phyloP scores from a whole-genome alignment of 2,329 filamentous ascomycete species.

The Venturia aucupariae region DNA sequence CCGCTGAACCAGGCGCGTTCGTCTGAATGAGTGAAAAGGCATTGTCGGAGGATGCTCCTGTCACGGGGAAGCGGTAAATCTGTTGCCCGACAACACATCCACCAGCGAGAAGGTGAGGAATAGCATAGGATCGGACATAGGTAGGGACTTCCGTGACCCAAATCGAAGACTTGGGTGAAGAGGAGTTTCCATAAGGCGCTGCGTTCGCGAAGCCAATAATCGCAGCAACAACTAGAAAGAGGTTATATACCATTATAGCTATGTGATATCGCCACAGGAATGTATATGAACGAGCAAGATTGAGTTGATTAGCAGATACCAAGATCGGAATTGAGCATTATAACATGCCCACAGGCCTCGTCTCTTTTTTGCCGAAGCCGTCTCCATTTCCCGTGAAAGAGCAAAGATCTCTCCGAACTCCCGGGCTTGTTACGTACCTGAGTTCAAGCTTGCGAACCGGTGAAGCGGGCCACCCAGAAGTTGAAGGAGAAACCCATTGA shows the following conservation, averaged over 20 bases:
- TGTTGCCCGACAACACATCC: neutral
- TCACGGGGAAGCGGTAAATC: constrained; percentile 7
- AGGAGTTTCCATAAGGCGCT: neutral
- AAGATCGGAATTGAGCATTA: neutral
- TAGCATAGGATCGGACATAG: constrained; percentile 2
- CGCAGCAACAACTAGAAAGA: neutral
- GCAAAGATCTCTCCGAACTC: neutral
- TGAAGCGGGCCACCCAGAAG: neutral
- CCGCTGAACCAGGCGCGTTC: constrained; percentile 26
- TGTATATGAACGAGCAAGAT: neutral
- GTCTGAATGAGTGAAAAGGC: constrained; percentile 5
- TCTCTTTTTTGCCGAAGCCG: neutral
- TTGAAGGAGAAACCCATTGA: neutral
- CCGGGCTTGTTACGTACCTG: neutral
- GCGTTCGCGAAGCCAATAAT: neutral
- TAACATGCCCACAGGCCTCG: neutral
- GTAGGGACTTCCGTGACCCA: neutral
- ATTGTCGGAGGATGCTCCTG: neutral
- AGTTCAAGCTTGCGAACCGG: neutral
- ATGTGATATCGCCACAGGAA: neutral
- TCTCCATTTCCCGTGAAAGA: neutral
- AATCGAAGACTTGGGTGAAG: neutral
- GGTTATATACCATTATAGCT: neutral
- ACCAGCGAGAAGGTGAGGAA: neutral
- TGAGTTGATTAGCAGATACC: neutral